phyloP scores from a whole-genome alignment of 257 asterid species.

The Pogostemon cablin region DNA sequence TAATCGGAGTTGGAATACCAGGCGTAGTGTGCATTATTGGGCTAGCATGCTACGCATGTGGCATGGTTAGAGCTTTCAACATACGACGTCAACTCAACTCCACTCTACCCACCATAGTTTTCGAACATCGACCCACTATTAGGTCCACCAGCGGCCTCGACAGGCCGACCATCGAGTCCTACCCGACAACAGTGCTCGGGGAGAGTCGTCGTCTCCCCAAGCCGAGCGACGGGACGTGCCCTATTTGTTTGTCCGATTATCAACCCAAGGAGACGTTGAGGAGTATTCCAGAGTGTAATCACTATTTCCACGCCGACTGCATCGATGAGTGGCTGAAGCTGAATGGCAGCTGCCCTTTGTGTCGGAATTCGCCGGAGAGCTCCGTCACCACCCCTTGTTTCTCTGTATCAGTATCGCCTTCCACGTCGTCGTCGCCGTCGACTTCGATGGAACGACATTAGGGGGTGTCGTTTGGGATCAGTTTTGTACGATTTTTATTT shows the following conservation, averaged over 20 bases:
- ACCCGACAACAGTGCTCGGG: constrained; percentile 68
- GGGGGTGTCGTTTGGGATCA: not conserved
- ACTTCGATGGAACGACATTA: constrained; percentile 18
- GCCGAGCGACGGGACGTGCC: constrained; percentile 56
- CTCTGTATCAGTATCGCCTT: constrained; percentile 40
- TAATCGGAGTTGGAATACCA: constrained; percentile 74
- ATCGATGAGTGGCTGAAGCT: constrained; percentile 87
- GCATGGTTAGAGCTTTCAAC: constrained; percentile 35
- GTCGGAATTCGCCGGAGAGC: constrained; percentile 67
- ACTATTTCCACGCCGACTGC: constrained; percentile 70
- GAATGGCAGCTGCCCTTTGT: constrained; percentile 80
- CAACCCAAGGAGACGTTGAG: constrained; percentile 65
- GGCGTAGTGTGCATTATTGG: constrained; percentile 64
- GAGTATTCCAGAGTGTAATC: constrained; percentile 80
- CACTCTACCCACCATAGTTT: constrained; percentile 36
- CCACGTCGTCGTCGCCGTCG: constrained; percentile 41
- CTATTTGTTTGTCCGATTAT: constrained; percentile 77
- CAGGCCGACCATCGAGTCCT: constrained; percentile 62
- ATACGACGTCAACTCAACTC: constrained; percentile 31
- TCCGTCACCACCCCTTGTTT: constrained; percentile 48
- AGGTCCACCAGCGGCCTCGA: constrained; percentile 61
- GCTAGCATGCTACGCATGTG: constrained; percentile 46
- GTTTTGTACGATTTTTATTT: constrained; percentile 16
- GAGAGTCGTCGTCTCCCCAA: constrained; percentile 72
- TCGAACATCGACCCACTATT: constrained; percentile 31